Base-by-base conservation (phyloP, 768 basidiomycete genomes). In the Trametes meyenii region DNA sequence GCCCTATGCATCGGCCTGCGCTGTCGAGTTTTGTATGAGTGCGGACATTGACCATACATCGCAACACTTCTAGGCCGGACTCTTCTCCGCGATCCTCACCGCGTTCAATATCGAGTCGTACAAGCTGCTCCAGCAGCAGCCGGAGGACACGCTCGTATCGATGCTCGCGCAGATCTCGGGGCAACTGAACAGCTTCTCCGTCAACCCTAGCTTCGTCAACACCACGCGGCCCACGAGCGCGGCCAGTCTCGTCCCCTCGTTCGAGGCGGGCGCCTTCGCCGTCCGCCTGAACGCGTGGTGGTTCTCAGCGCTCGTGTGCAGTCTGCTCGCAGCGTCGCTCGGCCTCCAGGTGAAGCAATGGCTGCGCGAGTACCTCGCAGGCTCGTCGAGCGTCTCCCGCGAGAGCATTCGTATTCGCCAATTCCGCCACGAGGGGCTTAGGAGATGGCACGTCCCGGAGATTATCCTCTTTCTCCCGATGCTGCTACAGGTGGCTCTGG, bases 331-430 rank as follows among this genome's bases (percentile, higher is more conserved):
- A 12, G 67, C 66, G 3, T 69, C 59, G n/a, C 58, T 69, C 16
- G 65, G 61, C 38, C 58, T 69, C 10, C 57, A 65, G 7, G 61
- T 65, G 26, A 69, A 69, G 54, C 66, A 66, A 50, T 69, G 67
- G 65, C 52, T 67, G 50, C 63, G 63, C 29, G 62, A 67, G n/a
- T 59, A 71, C 43, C 55, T 60, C 35, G 57, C 67, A n/a, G 63
- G 61, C 23, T 54, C 61, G 13, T 66, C 68, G 19, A 65, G 60
- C n/a, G 58, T 67, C 23, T 54, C 71, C 2, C 64, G 68, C n/a
- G 65, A 66, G 36, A 62, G 67, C 45, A 66, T 62, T 4, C 64
- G 66, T 23, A 58, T 64, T 21, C 69, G 70, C 8, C 71, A 72
- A n/a, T 67, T 62, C 21, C 69, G 72, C 16, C 58, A 64, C 43